phyloP scores from a whole-genome alignment of 2,329 filamentous ascomycete genomes.

The Huntiella savannae region DNA sequence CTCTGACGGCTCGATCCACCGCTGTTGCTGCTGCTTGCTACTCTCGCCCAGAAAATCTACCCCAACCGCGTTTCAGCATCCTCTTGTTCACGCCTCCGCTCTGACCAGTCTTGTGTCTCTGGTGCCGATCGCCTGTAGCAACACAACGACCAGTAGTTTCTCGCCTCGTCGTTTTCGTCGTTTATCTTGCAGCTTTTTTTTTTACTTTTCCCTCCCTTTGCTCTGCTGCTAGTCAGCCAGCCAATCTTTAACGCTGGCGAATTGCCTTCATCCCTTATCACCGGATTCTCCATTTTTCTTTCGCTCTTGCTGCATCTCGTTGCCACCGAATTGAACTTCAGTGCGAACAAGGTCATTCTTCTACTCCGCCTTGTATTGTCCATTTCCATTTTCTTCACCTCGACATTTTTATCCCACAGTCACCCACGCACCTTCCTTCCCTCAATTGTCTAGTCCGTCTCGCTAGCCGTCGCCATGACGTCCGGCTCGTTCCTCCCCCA shows the following conservation, averaged over 20 bases:
- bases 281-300: not conserved
- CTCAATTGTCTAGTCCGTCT: not conserved
- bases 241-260: not conserved
- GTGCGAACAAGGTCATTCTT: no score
- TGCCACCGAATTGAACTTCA: not conserved
- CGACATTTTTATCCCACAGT: no score
- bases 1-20: no score
- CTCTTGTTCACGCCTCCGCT: constrained; percentile 2
- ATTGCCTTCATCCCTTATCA: not conserved
- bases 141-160: not conserved
- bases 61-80: constrained; percentile 3
- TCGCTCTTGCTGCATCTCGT: not conserved
- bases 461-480: constrained; percentile 16
- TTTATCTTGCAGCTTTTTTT: constrained; percentile 1
- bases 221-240: not conserved
- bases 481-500: constrained; percentile 19
- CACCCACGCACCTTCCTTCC: no score
- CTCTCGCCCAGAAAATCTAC: not conserved
- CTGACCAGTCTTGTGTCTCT: constrained; percentile 3
- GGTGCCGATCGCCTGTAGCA: not conserved
- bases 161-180: not conserved
- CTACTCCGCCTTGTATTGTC: no score
- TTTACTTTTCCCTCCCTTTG: not conserved
- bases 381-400: no score
- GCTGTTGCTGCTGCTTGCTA: not conserved